These are phyloP conservation scores for Monascus ruber DNA, from an alignment of 2,329 filamentous ascomycete species.

Conservation along the genomic window DNA sequence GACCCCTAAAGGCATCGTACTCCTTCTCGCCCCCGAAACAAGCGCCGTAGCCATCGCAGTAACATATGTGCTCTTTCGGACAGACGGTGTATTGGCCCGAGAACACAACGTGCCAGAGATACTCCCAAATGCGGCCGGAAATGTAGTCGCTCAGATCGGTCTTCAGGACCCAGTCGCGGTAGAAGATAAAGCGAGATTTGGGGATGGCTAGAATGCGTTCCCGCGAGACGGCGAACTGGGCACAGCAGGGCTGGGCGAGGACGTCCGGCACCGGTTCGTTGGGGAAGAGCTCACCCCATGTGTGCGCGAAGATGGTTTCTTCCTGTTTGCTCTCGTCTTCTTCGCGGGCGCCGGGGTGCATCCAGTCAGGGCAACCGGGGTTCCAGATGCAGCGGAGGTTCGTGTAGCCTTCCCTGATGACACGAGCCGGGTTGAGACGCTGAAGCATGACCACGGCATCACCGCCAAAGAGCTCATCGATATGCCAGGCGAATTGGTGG, in stretches of 20 bases:
- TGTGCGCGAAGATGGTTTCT: slow-evolving; percentile 33
- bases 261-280: slow-evolving; percentile 34
- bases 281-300: slow-evolving; percentile 39
- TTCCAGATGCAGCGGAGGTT: slow-evolving; percentile 49
- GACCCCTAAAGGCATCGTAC: slow-evolving; percentile 39
- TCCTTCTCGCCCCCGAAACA: slow-evolving; percentile 45
- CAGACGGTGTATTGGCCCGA: slow-evolving; percentile 37
- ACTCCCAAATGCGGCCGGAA: slow-evolving; percentile 51
- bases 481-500: slow-evolving; percentile 48
- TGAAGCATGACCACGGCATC: slow-evolving; percentile 41
- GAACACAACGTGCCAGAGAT: slow-evolving; percentile 54
- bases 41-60: slow-evolving; percentile 53
- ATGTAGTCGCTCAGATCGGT: slow-evolving; percentile 45
- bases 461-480: slow-evolving; percentile 42
- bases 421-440: slow-evolving; percentile 40
- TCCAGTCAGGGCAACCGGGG: slow-evolving; percentile 49
- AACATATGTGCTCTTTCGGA: slow-evolving; percentile 44
- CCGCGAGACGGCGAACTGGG: slow-evolving; percentile 50
- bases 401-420: slow-evolving; percentile 46
- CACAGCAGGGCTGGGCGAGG: slow-evolving; percentile 52
- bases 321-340: slow-evolving; percentile 36
- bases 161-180: slow-evolving; percentile 50
- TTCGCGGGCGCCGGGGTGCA: slow-evolving; percentile 35
- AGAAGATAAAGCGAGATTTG: slow-evolving; percentile 42
- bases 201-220: slow-evolving; percentile 46